Base-by-base conservation (phyloP, 176 grass and related monocot genomes). In the Paspalum vaginatum region DNA sequence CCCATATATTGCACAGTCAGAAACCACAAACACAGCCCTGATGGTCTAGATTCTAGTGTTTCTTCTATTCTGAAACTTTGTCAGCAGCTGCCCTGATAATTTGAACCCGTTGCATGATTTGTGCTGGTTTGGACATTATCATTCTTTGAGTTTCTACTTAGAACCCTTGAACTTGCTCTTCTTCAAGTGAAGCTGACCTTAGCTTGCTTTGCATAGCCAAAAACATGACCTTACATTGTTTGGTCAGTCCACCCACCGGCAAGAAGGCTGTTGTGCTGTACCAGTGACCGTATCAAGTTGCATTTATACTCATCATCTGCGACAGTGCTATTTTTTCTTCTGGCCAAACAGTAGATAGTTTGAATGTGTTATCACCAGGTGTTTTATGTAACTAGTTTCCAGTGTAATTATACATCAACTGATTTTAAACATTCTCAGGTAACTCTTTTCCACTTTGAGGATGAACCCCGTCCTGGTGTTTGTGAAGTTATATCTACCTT, bases 391-490 rank as follows among this genome's bases (percentile, higher is more conserved):
- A 69, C 43, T 81, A 71, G 10, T 51, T 57, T 42, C 0, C 2
- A 40, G 15, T 68, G 42, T 60, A 68, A 68, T 79, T 78, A 57
- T 70, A 57, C 66, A 78, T 53, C 50, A 18, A 53, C 25, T 41
- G 18, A 38, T 11, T 11, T 79, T 56, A 11, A 39, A 18, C 54
- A 10, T 48, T 79, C 81, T 84, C 70, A 98, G 92, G 88, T 98
- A 61, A 94, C 92, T 15, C 89, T 98, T 69, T 98, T 98, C 76
- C 95, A 98, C 82, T 94, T 98, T 87, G 95, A 98, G 74, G 95
- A 98, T 89, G 88, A 98, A 80, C 92, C 95, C 8, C 87, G 92
- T 20, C 17, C 74, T 68, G 88, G 90, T 89, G 86, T 91, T 64
- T 70, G 70, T 75, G 95, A 98, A 87, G 92, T 98, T 70, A 95